phyloP scores from a whole-genome alignment of 2,329 filamentous ascomycete genomes.

The Talaromyces marneffei region DNA sequence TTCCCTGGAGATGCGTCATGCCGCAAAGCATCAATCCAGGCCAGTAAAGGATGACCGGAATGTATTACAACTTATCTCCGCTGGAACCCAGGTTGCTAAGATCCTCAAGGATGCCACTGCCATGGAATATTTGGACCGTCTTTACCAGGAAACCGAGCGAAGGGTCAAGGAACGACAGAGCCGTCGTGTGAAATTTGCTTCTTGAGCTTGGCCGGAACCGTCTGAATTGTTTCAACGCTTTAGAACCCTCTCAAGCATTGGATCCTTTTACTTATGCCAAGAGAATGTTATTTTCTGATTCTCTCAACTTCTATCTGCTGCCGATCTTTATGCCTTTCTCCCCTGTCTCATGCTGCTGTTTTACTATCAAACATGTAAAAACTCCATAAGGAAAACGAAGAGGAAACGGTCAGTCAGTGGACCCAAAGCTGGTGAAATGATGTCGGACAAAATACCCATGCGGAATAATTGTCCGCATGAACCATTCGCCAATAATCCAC shows the following conservation, averaged over 20 bases:
- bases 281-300: background rate
- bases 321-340: background rate
- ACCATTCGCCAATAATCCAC: background rate
- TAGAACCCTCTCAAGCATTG: background rate
- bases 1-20: slow-evolving; percentile 80
- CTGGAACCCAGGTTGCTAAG: slow-evolving; percentile 80
- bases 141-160: slow-evolving; percentile 77
- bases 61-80: slow-evolving; percentile 79
- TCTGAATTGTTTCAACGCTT: background rate
- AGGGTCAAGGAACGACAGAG: slow-evolving; percentile 63
- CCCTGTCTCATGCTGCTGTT: background rate
- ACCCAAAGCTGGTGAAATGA: background rate
- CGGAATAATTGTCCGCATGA: background rate
- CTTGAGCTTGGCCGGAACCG: slow-evolving; percentile 11
- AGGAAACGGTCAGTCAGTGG: background rate
- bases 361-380: background rate
- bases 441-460: background rate
- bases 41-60: slow-evolving; percentile 84
- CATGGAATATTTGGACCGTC: slow-evolving; percentile 73
- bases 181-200: slow-evolving; percentile 32
- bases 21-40: slow-evolving; percentile 74
- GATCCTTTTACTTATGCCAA: background rate
- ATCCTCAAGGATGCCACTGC: slow-evolving; percentile 77
- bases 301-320: background rate
- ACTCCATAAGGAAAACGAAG: background rate